A percentile compares a stretch with the other conserved stretches of the same genome.
Conservation (phyloP, 371 early-diverging fungal genomes). For the Parasitella parasitica region DNA sequence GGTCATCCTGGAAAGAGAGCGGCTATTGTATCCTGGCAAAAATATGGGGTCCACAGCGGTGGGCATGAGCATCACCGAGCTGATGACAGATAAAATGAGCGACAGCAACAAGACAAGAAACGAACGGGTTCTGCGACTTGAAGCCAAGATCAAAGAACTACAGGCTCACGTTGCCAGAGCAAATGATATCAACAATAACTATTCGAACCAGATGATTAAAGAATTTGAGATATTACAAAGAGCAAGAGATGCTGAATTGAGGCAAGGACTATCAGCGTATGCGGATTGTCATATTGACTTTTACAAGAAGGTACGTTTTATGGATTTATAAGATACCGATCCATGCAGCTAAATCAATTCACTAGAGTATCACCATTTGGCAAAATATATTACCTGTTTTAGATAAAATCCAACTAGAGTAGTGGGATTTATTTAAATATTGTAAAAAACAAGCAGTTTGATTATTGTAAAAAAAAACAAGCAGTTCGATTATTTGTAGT, state of each 20-base stretch:
- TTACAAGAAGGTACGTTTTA: constrained; percentile 64
- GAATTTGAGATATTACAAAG: constrained; percentile 82
- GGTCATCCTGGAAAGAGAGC: constrained; percentile 62
- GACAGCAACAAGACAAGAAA: constrained; percentile 74
- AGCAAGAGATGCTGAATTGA: constrained; percentile 79
- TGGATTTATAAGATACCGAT: background rate
- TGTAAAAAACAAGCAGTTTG: background rate
- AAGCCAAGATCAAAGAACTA: constrained; percentile 65
- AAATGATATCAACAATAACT: constrained; percentile 66
- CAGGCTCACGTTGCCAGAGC: constrained; percentile 75
- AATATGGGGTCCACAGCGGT: constrained; percentile 21
- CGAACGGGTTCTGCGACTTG: constrained; percentile 70
- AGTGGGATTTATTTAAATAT: too few relatives aligned
- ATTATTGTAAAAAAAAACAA: background rate
- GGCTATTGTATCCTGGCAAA: constrained; percentile 52
- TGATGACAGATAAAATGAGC: constrained; percentile 81
- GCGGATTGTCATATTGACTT: constrained; percentile 82
- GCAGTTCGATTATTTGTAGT: background rate
- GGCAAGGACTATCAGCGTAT: constrained; percentile 71
- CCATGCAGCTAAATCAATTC: background rate
- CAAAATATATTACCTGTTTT: constrained; percentile 42
- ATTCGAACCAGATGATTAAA: constrained; percentile 75
- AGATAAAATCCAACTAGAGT: constrained; percentile 28
- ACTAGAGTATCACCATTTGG: constrained; percentile 43
- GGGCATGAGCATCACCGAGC: constrained; percentile 66